Conservation (phyloP, 2,329 filamentous ascomycete species). For the Fusarium lyarnte region DNA sequence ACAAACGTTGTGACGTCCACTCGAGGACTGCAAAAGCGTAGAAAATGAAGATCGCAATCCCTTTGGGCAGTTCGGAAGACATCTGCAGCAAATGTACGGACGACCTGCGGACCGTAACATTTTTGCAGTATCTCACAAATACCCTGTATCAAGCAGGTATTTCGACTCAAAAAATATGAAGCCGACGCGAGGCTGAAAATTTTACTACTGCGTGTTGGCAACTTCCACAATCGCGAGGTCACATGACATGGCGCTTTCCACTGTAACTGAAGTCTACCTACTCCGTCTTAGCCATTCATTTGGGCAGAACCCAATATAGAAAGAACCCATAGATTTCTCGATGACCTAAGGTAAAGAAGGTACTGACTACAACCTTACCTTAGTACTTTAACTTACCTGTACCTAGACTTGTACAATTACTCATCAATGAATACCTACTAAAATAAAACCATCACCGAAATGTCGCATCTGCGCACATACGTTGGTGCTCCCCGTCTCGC, state of each 20-base stretch:
- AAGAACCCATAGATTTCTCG: not conserved
- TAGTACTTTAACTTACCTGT: not conserved
- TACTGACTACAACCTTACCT: not conserved
- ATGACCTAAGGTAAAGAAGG: not conserved
- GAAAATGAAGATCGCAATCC: not conserved
- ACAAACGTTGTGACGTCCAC: slow-evolving; percentile 24
- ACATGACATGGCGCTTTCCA: slow-evolving; percentile 37
- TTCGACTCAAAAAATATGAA: not conserved
- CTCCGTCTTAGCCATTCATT: not conserved
- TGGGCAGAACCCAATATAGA: not conserved
- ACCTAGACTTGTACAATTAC: not conserved
- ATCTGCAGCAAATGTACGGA: slow-evolving; percentile 49
- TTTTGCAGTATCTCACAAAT: not conserved
- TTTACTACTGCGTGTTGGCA: slow-evolving; percentile 37
- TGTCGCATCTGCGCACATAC: not conserved
- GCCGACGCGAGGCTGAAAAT: slow-evolving; percentile 34
- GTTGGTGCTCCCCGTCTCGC: not conserved
- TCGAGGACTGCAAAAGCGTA: slow-evolving; percentile 5
- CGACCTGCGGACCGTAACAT: slow-evolving; percentile 47
- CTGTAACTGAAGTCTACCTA: slow-evolving; percentile 6
- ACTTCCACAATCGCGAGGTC: slow-evolving; percentile 30
- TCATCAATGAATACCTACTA: not conserved
- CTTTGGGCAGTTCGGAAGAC: slow-evolving; percentile 37
- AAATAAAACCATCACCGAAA: not conserved
- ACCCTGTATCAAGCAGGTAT: slow-evolving; percentile 1